Evolutionary conservation across 768 basidiomycete species (phyloP), one percentile per base, ranked within the genome.

Genomic region (Strobilomyces dryophilus): DNA sequence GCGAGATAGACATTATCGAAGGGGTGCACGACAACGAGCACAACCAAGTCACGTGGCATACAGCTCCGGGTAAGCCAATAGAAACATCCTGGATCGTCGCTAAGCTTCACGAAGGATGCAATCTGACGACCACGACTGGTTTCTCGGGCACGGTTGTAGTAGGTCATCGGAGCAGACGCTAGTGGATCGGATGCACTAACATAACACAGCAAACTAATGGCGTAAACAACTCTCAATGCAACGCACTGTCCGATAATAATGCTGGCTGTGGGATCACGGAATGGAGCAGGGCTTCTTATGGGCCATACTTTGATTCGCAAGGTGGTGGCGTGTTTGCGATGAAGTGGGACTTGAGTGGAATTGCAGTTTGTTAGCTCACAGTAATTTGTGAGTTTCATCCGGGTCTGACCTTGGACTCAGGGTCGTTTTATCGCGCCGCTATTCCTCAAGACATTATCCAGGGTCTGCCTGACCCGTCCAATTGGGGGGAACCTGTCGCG

Each of bases 291-390:
- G 84, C 87, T 2, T 94, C 92, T 0, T 94, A 89, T 68, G 92
- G 92, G 0, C 83, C 86, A 35, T 80, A 79, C 48, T 93, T 93
- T 64, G 92, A 93, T 55, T 76, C 78, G 1, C 82, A 81, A 62
- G 81, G 86, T 10, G 92, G 92, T 5, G 92, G 92, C 4, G 83
- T 92, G 3, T 93, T 90, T 65, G 90, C 83, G 1, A 91, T 92
- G 88, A 86, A 87, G 60, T 94, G 92, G 92, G 88, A 92, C 62
- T 79, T 83, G 53, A 76, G 75, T 54, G 83, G 84, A 2, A 89
- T 92, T 51, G 79, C 83, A 37, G 79, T 89, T 57, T 91, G 89
- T 91, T 55, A 66, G 88, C 1, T 35, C 15, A 24, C 40, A 11
- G 24, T 26, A 15, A 15, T 45, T 34, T 48, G 9, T 32, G 1